Percentiles rank a stretch among this genome's conserved stretches.
These are phyloP conservation scores for Aspergillus jensenii DNA, from an alignment of 2,329 filamentous ascomycete species.

Conservation along the genomic window DNA sequence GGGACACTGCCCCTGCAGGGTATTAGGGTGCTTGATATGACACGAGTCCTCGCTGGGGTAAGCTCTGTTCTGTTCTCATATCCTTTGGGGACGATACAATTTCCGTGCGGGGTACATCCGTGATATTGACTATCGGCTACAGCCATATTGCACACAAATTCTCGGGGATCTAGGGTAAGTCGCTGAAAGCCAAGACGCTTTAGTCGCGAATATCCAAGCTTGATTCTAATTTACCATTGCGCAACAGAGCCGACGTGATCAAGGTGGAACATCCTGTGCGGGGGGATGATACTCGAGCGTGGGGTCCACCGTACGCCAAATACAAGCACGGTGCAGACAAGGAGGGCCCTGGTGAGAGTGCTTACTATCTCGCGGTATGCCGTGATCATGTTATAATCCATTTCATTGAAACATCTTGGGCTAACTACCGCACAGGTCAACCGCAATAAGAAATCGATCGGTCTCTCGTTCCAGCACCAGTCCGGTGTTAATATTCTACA, in stretches of 20 bases:
- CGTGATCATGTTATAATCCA: neutral
- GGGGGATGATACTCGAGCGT: slow-evolving; percentile 91
- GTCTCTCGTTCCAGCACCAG: slow-evolving; percentile 82
- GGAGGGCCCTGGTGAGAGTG: slow-evolving; percentile 77
- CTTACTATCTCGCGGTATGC: slow-evolving; percentile 85
- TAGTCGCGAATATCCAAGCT: neutral
- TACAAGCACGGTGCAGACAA: slow-evolving; percentile 61
- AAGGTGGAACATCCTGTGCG: slow-evolving; percentile 92
- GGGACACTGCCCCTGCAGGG: slow-evolving; percentile 72
- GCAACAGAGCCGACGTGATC: slow-evolving; percentile 81
- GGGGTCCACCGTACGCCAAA: slow-evolving; percentile 90
- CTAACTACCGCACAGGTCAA: slow-evolving; percentile 64
- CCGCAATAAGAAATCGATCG: slow-evolving; percentile 94
- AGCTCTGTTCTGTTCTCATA: slow-evolving; percentile 35
- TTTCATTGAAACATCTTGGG: neutral
- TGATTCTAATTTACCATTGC: neutral
- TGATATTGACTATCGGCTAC: slow-evolving; percentile 13
- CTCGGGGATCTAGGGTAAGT: slow-evolving; percentile 87
- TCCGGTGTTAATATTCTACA: slow-evolving; percentile 85
- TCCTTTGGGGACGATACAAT: neutral
- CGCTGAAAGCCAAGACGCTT: neutral
- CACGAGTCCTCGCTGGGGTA: slow-evolving; percentile 89
- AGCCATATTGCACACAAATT: slow-evolving; percentile 98
- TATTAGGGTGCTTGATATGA: slow-evolving; percentile 92
- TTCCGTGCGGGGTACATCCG: slow-evolving; percentile 4